These are phyloP conservation scores for Beauveria asiatica DNA, from an alignment of 2,329 filamentous ascomycete genomes.

Conservation along the genomic window DNA sequence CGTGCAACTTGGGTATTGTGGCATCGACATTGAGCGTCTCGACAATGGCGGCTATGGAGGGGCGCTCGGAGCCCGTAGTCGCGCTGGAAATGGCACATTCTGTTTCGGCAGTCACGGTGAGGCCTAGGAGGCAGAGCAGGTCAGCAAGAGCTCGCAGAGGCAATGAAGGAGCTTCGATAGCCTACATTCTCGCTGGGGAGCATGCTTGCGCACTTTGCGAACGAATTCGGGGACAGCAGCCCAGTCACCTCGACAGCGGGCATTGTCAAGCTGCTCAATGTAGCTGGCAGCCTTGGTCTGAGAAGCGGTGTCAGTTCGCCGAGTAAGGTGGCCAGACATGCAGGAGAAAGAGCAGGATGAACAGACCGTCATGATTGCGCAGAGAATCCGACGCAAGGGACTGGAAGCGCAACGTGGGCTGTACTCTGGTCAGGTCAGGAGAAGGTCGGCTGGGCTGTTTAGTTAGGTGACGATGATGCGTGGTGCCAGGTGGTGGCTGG, in stretches of 20 bases:
- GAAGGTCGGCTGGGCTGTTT: background rate
- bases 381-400: slow-evolving; percentile 1
- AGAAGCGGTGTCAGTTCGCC: background rate
- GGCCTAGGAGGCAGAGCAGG: slow-evolving; percentile 38
- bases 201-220: slow-evolving; percentile 91
- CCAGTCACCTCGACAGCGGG: slow-evolving; percentile 85
- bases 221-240: slow-evolving; percentile 77
- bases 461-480: slow-evolving; percentile 2
- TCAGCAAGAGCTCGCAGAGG: slow-evolving; percentile 6
- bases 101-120: slow-evolving; percentile 60
- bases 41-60: slow-evolving; percentile 34
- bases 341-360: background rate
- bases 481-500: background rate
- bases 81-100: slow-evolving; percentile 56
- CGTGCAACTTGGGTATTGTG: slow-evolving; percentile 42
- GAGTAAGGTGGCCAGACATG: background rate
- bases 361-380: slow-evolving; percentile 9
- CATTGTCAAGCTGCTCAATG: slow-evolving; percentile 71
- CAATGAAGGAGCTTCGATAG: slow-evolving; percentile 6
- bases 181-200: slow-evolving; percentile 75
- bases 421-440: slow-evolving; percentile 7
- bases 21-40: slow-evolving; percentile 36
- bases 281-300: slow-evolving; percentile 74
- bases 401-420: slow-evolving; percentile 2
- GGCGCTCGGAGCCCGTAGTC: slow-evolving; percentile 30